These are phyloP conservation scores for Trapa incisa DNA, from an alignment of 345 rosid genomes.

Conservation along the genomic window DNA sequence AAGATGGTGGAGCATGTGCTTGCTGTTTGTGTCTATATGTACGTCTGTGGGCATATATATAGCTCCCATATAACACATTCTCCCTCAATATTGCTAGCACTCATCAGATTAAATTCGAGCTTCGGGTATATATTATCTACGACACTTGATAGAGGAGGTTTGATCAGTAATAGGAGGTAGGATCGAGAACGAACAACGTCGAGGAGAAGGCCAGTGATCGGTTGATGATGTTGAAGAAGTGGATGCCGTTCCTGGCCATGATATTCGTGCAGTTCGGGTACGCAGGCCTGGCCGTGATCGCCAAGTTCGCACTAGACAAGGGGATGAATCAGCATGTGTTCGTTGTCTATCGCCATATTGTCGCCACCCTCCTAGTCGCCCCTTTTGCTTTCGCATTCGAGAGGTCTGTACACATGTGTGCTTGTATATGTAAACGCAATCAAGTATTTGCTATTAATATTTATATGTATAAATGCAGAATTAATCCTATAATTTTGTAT, in stretches of 20 bases:
- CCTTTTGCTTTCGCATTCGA: constrained; percentile 68
- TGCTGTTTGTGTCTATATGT: not conserved
- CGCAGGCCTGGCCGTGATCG: constrained; percentile 39
- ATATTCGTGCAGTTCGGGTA: constrained; percentile 47
- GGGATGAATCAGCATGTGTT: constrained; percentile 63
- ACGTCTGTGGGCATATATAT: not conserved
- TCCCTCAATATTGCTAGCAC: not conserved
- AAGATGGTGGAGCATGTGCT: not conserved
- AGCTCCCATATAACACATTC: not conserved
- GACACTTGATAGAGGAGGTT: too few relatives aligned
- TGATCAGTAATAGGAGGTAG: too few relatives aligned
- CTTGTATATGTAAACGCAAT: too few relatives aligned
- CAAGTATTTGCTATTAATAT: too few relatives aligned
- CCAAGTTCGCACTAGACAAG: constrained; percentile 37
- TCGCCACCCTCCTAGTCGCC: constrained; percentile 47
- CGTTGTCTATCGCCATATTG: constrained; percentile 55
- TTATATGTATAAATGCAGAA: too few relatives aligned
- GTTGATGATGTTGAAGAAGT: not conserved
- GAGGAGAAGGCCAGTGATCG: not conserved
- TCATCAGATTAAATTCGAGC: too few relatives aligned
- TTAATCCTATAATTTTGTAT: too few relatives aligned
- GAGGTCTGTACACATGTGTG: constrained; percentile 17
- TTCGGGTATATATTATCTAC: too few relatives aligned
- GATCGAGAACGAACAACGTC: not conserved
- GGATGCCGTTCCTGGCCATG: constrained; percentile 43